phyloP scores from a whole-genome alignment of 768 basidiomycete genomes.

The Suillus sp. region DNA sequence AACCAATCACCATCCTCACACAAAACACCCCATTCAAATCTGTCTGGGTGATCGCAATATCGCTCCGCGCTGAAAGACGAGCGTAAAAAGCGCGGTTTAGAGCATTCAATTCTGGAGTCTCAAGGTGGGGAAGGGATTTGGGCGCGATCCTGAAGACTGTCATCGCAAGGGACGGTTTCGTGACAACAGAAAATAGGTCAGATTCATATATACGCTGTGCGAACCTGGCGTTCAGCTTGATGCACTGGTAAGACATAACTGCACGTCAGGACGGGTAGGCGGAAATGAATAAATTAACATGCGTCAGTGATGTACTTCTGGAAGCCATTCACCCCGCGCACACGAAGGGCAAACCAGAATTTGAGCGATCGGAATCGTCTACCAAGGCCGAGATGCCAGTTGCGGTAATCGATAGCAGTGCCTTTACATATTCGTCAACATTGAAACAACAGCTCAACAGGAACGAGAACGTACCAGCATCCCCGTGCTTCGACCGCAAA shows the following conservation, averaged over 20 bases:
- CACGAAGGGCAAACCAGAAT: constrained; percentile 88
- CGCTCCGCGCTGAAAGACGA: constrained; percentile 56
- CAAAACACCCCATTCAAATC: constrained; percentile 72
- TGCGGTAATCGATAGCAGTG: constrained; percentile 83
- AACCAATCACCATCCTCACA: constrained; percentile 78
- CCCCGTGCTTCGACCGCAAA: constrained; percentile 76
- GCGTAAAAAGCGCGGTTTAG: constrained; percentile 68
- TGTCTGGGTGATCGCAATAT: constrained; percentile 80
- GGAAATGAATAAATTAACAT: constrained; percentile 20
- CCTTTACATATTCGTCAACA: constrained; percentile 41
- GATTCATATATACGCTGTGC: constrained; percentile 53
- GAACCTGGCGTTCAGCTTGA: constrained; percentile 62
- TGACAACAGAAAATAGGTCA: constrained; percentile 60
- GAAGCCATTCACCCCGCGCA: constrained; percentile 82
- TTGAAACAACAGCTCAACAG: not conserved
- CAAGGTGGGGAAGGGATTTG: constrained; percentile 23
- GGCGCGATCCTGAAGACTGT: constrained; percentile 73
- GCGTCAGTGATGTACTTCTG: constrained; percentile 72
- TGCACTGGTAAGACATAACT: constrained; percentile 47
- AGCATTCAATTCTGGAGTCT: constrained; percentile 51
- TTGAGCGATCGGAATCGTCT: constrained; percentile 91
- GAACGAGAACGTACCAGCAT: constrained; percentile 52
- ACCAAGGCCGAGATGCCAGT: constrained; percentile 85
- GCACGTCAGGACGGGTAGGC: not conserved
- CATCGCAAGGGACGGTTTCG: constrained; percentile 70